Conservation (phyloP, 257 asterid species). For the Catharanthus roseus region DNA sequence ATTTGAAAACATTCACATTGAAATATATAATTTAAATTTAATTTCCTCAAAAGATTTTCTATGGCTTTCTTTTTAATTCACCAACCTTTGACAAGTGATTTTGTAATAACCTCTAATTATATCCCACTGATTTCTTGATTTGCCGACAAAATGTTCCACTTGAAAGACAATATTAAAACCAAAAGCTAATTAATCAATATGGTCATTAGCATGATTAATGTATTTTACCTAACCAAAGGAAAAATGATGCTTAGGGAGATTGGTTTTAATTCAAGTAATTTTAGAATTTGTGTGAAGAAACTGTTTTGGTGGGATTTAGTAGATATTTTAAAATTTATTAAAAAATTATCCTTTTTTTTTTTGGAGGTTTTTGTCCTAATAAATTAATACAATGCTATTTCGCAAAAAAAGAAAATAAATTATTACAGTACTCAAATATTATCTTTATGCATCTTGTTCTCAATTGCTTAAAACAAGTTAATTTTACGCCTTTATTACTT, state of each 20-base stretch:
- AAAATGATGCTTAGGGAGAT: conserved; percentile 2
- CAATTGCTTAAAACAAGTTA: too few relatives aligned
- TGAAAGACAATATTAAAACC: conserved; percentile 19
- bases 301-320: too few relatives aligned
- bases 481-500: too few relatives aligned
- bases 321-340: too few relatives aligned
- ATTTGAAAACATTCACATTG: conserved; percentile 21
- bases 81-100: conserved; percentile 36
- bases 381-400: too few relatives aligned
- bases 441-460: too few relatives aligned
- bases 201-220: conserved; percentile 8
- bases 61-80: conserved; percentile 14
- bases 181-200: conserved; percentile 12
- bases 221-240: conserved; percentile 26
- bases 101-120: conserved; percentile 37
- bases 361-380: too few relatives aligned
- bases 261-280: too few relatives aligned
- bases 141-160: conserved; percentile 41
- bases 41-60: neutral
- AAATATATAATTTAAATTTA: neutral
- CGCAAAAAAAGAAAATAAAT: too few relatives aligned
- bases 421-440: too few relatives aligned
- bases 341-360: too few relatives aligned
- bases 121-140: conserved; percentile 30
- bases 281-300: too few relatives aligned